Percentiles rank a stretch among this genome's conserved stretches.
Evolutionary conservation across 208 protist genomes (phyloP).

Genomic region (Eutreptiella sp.): DNA sequence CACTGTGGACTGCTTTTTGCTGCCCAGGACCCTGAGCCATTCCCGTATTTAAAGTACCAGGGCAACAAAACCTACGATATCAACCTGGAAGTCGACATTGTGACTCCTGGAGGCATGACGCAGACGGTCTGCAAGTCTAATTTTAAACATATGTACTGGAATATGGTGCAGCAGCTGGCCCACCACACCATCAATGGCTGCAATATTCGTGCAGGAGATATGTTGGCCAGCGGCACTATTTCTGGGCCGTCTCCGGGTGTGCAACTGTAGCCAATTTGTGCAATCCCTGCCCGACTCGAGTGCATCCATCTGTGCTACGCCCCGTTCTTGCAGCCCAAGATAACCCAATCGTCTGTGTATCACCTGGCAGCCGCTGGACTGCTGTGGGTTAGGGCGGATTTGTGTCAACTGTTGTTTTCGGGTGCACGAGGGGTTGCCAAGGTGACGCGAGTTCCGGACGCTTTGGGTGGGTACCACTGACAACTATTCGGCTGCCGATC

Average conservation of each 20-base stretch:
- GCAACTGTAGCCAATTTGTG: no score
- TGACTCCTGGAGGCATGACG: slow-evolving; percentile 1
- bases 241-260: slow-evolving; percentile 32
- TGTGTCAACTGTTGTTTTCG: no score
- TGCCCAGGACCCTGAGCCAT: slow-evolving; percentile 41
- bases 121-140: slow-evolving; percentile 48
- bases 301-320: no score
- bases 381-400: not conserved
- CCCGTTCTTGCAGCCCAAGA: no score
- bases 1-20: no score
- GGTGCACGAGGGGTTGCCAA: no score
- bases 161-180: slow-evolving; percentile 64
- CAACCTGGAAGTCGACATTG: slow-evolving; percentile 30
- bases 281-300: no score
- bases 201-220: slow-evolving; percentile 66
- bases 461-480: no score
- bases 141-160: slow-evolving; percentile 75
- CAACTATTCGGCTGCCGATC: no score
- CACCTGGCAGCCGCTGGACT: not conserved
- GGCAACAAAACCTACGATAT: slow-evolving; percentile 46
- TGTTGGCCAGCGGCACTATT: slow-evolving; percentile 75
- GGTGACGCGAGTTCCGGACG: no score
- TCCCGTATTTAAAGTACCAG: slow-evolving; percentile 50
- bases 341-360: not conserved
- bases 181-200: slow-evolving; percentile 78